These are phyloP conservation scores for Taiozyma sp. DNA, from an alignment of 1,139 yeast genomes.

Conservation along the genomic window DNA sequence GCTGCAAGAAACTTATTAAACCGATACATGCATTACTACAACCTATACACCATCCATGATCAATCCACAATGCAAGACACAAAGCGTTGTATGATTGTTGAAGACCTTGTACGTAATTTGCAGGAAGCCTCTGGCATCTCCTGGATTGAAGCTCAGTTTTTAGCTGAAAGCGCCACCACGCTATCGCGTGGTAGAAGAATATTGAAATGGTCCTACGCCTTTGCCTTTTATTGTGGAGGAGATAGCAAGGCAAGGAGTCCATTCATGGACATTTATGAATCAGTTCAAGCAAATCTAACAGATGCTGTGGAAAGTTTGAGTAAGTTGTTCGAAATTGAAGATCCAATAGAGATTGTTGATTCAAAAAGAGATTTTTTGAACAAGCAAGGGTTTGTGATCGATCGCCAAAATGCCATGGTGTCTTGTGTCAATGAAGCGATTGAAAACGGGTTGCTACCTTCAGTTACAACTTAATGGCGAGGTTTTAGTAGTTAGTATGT, in stretches of 20 bases:
- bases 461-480: background rate
- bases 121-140: constrained; percentile 64
- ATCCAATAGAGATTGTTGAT: constrained; percentile 44
- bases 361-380: constrained; percentile 48
- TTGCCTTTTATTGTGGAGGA: constrained; percentile 61
- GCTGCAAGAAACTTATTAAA: constrained; percentile 43
- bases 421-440: constrained; percentile 30
- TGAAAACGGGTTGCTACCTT: constrained; percentile 10
- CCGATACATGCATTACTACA: constrained; percentile 74
- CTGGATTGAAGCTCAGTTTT: constrained; percentile 88
- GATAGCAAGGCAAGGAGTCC: constrained; percentile 25
- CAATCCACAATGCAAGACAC: constrained; percentile 73
- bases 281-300: constrained; percentile 67
- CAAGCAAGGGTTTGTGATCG: constrained; percentile 39
- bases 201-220: constrained; percentile 88
- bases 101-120: constrained; percentile 58
- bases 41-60: constrained; percentile 73
- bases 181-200: constrained; percentile 70
- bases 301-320: constrained; percentile 78
- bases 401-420: constrained; percentile 45
- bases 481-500: background rate
- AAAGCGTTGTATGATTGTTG: constrained; percentile 57
- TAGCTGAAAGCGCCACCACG: constrained; percentile 65
- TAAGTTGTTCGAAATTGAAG: constrained; percentile 60
- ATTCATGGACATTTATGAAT: constrained; percentile 60